Evolutionary conservation across 139 green algal genomes (phyloP).

Genomic region (Chara braunii): DNA sequence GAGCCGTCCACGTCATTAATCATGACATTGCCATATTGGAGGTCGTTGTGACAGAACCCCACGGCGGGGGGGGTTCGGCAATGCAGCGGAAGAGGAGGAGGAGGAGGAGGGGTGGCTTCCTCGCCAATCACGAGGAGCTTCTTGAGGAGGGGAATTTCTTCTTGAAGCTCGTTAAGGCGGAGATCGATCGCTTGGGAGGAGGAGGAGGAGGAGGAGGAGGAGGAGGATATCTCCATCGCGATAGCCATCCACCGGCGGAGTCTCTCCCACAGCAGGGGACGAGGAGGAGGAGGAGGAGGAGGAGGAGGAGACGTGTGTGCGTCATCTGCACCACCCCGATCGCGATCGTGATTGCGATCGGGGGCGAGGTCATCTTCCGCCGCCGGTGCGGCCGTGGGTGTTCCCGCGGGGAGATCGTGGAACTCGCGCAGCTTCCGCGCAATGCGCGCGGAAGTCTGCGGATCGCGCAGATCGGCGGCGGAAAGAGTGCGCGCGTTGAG

Average conservation of each 20-base stretch:
- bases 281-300: no score
- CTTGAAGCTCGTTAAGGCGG: no score
- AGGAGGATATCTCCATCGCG: no score
- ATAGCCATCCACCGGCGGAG: no score
- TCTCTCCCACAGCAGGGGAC: no score
- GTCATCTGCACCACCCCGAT: neutral
- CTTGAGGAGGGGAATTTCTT: no score
- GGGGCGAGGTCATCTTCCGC: neutral
- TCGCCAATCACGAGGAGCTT: neutral
- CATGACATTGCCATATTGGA: conserved; percentile 39
- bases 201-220: no score
- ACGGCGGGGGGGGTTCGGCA: no score
- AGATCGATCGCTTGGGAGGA: no score
- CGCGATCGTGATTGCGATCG: neutral
- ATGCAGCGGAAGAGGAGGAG: neutral
- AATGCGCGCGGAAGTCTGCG: neutral
- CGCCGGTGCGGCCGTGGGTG: neutral
- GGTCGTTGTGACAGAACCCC: conserved; percentile 41
- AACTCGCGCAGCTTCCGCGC: neutral
- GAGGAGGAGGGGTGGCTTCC: neutral
- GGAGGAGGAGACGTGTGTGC: no score
- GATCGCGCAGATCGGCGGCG: neutral
- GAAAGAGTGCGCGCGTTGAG: neutral
- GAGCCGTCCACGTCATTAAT: neutral
- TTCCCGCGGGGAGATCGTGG: neutral